Conservation (phyloP, 352 stramenopile species). For the Bremia lactucae region DNA sequence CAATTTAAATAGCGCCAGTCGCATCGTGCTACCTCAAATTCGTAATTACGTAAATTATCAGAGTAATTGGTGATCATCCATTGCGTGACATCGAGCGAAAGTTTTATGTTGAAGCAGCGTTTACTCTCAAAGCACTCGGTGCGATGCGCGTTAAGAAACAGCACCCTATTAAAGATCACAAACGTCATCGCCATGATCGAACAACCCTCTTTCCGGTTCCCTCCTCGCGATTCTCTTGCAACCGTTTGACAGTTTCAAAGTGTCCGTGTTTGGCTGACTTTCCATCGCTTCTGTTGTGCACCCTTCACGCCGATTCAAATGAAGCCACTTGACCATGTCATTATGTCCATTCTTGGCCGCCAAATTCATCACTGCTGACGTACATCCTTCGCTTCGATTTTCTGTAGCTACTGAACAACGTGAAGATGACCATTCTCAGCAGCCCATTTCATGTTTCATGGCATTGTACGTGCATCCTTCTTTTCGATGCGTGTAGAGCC, state of each 20-base stretch:
- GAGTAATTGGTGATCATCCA: constrained; percentile 17
- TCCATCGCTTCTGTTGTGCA: constrained; percentile 21
- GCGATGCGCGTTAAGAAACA: constrained; percentile 15
- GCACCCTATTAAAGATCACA: constrained; percentile 18
- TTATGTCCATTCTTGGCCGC: constrained; percentile 30
- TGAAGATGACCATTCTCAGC: constrained; percentile 30
- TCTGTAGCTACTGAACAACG: constrained; percentile 40
- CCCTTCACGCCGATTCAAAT: constrained; percentile 25
- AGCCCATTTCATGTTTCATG: constrained; percentile 41
- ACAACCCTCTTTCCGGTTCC: constrained; percentile 18
- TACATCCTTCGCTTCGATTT: constrained; percentile 32
- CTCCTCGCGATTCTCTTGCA: too few species aligned
- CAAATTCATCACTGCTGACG: constrained; percentile 29
- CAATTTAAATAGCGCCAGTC: constrained; percentile 24
- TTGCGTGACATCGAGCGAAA: constrained; percentile 19
- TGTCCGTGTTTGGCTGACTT: constrained; percentile 14
- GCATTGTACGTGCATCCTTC: constrained; percentile 34
- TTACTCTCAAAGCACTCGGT: constrained; percentile 12
- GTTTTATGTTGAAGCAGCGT: constrained; percentile 13
- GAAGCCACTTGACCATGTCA: constrained; percentile 32
- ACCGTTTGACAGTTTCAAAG: constrained; percentile 19
- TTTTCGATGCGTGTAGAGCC: constrained; percentile 24
- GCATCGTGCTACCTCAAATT: constrained; percentile 15
- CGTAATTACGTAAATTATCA: constrained; percentile 9
- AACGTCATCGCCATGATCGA: constrained; percentile 17